Evolutionary conservation across 495 filamentous ascomycete genomes (phyloP).

Genomic region (Trichoderma reesei): DNA sequence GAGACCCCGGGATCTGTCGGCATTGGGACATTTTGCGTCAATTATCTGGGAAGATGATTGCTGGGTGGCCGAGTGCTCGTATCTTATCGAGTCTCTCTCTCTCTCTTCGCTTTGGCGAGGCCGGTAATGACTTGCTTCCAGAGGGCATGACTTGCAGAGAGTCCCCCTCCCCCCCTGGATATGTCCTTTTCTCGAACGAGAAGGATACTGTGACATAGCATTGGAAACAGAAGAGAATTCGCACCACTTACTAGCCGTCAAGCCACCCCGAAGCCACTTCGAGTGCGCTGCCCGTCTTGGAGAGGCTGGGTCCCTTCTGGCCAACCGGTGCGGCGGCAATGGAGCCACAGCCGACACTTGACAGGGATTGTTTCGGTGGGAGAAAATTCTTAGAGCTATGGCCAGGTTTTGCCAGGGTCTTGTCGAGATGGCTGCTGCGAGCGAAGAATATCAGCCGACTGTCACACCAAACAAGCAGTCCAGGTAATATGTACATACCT

Average conservation of each 20-base stretch:
- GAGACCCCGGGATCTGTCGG: slow-evolving; percentile 2
- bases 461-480: background rate
- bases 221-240: background rate
- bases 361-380: background rate
- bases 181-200: background rate
- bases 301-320: background rate
- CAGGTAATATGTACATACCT: too few relatives aligned
- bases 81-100: background rate
- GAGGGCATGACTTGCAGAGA: background rate
- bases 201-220: background rate
- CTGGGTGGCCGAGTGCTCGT: background rate
- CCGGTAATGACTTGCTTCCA: background rate
- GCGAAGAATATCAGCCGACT: slow-evolving; percentile 2
- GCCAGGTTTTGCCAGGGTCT: background rate
- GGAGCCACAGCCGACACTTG: slow-evolving; percentile 8
- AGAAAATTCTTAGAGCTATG: background rate
- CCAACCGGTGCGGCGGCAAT: background rate
- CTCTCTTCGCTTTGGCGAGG: background rate
- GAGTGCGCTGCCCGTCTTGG: background rate
- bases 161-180: background rate
- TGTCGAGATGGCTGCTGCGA: background rate
- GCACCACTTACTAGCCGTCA: background rate
- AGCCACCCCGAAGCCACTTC: background rate
- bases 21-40: background rate
- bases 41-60: background rate